A percentile compares a stretch with the other conserved stretches of the same genome.
These are phyloP conservation scores for Dictyostelium citrinum DNA, from an alignment of 78 protist species.

Conservation along the genomic window DNA sequence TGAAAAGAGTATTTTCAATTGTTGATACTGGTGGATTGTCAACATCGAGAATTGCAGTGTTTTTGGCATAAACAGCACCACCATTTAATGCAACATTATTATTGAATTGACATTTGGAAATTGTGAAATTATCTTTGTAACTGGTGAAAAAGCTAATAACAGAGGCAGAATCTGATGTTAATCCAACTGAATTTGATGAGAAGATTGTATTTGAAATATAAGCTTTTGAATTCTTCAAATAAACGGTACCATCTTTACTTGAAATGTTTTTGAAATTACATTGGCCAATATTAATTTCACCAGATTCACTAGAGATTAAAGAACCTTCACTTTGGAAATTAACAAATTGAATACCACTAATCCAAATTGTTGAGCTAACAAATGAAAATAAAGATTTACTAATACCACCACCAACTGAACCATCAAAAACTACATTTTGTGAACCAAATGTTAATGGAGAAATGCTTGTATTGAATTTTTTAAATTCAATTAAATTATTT, in stretches of 20 bases:
- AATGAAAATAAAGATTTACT: neutral
- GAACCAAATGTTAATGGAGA: neutral
- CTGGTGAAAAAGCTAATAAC: neutral
- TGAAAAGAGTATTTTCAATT: neutral
- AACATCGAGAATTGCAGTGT: neutral
- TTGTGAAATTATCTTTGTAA: neutral
- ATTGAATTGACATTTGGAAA: neutral
- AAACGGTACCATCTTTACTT: neutral
- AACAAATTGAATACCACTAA: neutral
- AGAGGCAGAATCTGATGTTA: neutral
- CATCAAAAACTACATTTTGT: neutral
- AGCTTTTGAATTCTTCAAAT: neutral
- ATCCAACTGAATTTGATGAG: neutral
- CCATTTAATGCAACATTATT: neutral
- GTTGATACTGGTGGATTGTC: neutral
- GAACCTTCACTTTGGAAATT: neutral
- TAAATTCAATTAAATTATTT: neutral
- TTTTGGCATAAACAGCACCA: neutral
- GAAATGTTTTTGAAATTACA: neutral
- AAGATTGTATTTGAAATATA: neutral
- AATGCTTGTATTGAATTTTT: neutral
- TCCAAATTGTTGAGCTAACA: neutral
- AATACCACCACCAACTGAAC: neutral
- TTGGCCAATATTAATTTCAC: neutral
- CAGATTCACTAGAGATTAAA: neutral